Conservation (phyloP, 176 grass and related monocot species). For the Oryza nivara region DNA sequence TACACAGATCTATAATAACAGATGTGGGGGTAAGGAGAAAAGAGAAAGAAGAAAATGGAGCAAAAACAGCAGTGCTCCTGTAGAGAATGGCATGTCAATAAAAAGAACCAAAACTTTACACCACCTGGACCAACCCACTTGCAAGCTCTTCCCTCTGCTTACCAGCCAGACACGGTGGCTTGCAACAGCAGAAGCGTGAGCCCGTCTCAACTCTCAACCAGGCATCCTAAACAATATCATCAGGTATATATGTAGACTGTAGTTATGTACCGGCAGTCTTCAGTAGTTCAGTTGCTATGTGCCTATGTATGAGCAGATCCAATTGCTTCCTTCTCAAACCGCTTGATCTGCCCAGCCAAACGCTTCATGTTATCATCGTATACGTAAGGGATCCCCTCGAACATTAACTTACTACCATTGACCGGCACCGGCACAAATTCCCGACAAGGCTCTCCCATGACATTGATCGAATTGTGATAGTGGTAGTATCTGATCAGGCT, state of each 20-base stretch:
- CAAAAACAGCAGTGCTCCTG: background rate
- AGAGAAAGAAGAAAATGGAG: background rate
- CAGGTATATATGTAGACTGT: slow-evolving; percentile 25
- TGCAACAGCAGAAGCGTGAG: background rate
- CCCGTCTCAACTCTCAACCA: background rate
- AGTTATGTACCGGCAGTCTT: slow-evolving; percentile 15
- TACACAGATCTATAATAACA: slow-evolving; percentile 35
- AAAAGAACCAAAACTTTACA: slow-evolving; percentile 59
- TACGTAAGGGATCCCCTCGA: slow-evolving; percentile 65
- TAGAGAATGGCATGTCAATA: slow-evolving; percentile 23
- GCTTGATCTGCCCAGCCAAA: slow-evolving; percentile 43
- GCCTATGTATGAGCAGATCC: slow-evolving; percentile 14
- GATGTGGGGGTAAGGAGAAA: background rate
- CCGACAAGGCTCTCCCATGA: slow-evolving; percentile 74
- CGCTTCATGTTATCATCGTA: slow-evolving; percentile 76
- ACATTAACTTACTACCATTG: slow-evolving; percentile 50
- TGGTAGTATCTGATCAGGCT: slow-evolving; percentile 71
- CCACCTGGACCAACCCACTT: slow-evolving; percentile 7
- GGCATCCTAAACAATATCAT: slow-evolving; percentile 45
- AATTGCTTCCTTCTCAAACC: slow-evolving; percentile 65
- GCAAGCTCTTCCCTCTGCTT: background rate
- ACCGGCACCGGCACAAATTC: slow-evolving; percentile 53
- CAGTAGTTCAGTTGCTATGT: slow-evolving; percentile 41
- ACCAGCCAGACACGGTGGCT: slow-evolving; percentile 12
- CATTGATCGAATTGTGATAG: slow-evolving; percentile 85